These are phyloP conservation scores for Epicoccum sorghinum DNA, from an alignment of 2,329 filamentous ascomycete species.

Conservation along the genomic window DNA sequence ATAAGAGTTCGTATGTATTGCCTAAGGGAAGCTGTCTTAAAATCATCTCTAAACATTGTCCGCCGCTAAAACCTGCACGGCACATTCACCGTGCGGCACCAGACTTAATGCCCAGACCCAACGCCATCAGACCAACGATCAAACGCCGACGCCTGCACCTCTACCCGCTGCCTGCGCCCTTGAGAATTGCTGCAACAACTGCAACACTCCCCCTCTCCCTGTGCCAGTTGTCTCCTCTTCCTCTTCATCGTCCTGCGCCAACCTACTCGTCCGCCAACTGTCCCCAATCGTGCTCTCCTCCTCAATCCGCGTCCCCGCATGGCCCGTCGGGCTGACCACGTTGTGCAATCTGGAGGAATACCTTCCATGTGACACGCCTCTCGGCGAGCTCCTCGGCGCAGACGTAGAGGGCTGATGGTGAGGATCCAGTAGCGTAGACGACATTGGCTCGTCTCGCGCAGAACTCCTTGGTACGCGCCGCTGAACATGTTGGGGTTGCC, in stretches of 20 bases:
- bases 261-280: constrained; percentile 57
- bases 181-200: constrained; percentile 70
- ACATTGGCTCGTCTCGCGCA: constrained; percentile 64
- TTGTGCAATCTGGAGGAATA: constrained; percentile 42
- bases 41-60: no score
- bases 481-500: constrained; percentile 34
- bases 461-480: constrained; percentile 31
- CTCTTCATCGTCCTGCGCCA: constrained; percentile 55
- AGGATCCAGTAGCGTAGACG: constrained; percentile 75
- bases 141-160: constrained; percentile 44
- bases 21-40: no score
- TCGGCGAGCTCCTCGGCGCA: constrained; percentile 49
- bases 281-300: constrained; percentile 67
- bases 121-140: constrained; percentile 4
- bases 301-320: constrained; percentile 43
- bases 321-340: constrained; percentile 18
- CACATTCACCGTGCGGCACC: background rate
- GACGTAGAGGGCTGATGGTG: constrained; percentile 71
- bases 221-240: constrained; percentile 53
- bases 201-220: constrained; percentile 64
- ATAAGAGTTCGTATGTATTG: no score
- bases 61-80: background rate
- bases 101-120: background rate
- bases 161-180: constrained; percentile 63
- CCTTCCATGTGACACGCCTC: constrained; percentile 59